Conservation (phyloP, 345 rosid genomes). For the Eutrema heterophyllum region DNA sequence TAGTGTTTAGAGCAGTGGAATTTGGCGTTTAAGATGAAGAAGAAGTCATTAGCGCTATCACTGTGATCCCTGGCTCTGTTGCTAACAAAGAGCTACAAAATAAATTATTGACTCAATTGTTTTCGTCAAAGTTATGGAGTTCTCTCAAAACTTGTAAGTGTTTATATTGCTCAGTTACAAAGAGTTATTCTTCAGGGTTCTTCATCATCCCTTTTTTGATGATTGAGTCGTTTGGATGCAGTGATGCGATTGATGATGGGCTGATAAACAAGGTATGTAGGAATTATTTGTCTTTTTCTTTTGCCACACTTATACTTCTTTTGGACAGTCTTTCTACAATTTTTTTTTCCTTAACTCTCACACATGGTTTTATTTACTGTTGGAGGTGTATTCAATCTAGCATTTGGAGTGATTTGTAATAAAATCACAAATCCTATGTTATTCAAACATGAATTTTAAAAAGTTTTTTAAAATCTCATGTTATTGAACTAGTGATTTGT, state of each 20-base stretch:
- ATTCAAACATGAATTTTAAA: no score
- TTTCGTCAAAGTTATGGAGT: slow-evolving; percentile 81
- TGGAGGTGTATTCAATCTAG: no score
- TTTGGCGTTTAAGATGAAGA: slow-evolving; percentile 81
- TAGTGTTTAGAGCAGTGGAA: slow-evolving; percentile 60
- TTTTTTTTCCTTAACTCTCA: no score
- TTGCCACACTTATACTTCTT: no score
- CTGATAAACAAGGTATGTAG: slow-evolving; percentile 76
- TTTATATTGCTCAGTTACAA: slow-evolving; percentile 3
- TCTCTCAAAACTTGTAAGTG: slow-evolving; percentile 76
- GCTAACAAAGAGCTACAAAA: slow-evolving; percentile 69
- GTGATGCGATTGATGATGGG: slow-evolving; percentile 91
- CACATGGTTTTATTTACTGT: no score
- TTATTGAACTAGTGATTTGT: no score
- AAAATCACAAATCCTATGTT: no score
- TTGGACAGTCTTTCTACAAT: no score
- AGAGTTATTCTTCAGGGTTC: neutral
- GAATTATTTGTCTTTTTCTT: neutral
- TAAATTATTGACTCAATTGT: slow-evolving; percentile 69
- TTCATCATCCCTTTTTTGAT: neutral
- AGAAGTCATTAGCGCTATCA: slow-evolving; percentile 78
- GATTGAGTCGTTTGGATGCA: slow-evolving; percentile 23
- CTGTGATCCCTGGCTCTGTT: slow-evolving; percentile 59
- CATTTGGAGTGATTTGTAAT: no score
- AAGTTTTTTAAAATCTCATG: no score